Percentiles rank a stretch among this genome's conserved stretches.
phyloP scores from a whole-genome alignment of 345 rosid genomes.

The Linum lewisii region DNA sequence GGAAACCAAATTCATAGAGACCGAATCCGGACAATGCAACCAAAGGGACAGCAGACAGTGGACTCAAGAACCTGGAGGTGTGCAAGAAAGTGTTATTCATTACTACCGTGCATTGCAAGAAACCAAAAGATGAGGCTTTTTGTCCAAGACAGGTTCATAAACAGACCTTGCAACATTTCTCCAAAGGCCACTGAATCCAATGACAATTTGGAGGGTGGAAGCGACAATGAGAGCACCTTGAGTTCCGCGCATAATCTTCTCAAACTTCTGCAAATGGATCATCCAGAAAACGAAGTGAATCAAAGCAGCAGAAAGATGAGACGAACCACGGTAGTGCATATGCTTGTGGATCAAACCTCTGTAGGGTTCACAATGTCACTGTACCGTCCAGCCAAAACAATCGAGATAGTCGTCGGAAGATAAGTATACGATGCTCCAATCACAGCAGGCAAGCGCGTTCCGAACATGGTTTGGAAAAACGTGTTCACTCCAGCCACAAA shows the following conservation, averaged over 20 bases:
- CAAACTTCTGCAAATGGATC: constrained; percentile 53
- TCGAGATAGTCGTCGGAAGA: constrained; percentile 74
- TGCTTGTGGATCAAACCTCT: constrained; percentile 43
- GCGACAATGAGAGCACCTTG: constrained; percentile 94
- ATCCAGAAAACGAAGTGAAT: constrained; percentile 10
- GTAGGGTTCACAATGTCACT: constrained; percentile 65
- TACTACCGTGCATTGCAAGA: neutral
- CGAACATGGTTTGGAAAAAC: constrained; percentile 60
- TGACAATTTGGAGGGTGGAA: constrained; percentile 80
- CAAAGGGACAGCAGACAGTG: constrained; percentile 82
- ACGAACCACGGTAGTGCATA: constrained; percentile 3
- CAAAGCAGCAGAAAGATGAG: neutral
- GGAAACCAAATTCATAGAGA: constrained; percentile 86
- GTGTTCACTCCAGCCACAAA: constrained; percentile 93
- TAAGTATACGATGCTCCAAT: constrained; percentile 78
- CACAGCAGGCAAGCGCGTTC: constrained; percentile 88
- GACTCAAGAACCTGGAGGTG: constrained; percentile 64
- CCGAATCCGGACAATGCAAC: constrained; percentile 92
- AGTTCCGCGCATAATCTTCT: constrained; percentile 78
- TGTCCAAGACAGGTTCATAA: no score
- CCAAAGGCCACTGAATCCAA: constrained; percentile 99
- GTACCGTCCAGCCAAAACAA: constrained; percentile 77
- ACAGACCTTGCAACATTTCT: constrained; percentile 79
- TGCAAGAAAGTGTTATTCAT: neutral
- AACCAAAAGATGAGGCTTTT: neutral